Conservation (phyloP, 2,329 filamentous ascomycete genomes). For the Xylaria hypoxylon region DNA sequence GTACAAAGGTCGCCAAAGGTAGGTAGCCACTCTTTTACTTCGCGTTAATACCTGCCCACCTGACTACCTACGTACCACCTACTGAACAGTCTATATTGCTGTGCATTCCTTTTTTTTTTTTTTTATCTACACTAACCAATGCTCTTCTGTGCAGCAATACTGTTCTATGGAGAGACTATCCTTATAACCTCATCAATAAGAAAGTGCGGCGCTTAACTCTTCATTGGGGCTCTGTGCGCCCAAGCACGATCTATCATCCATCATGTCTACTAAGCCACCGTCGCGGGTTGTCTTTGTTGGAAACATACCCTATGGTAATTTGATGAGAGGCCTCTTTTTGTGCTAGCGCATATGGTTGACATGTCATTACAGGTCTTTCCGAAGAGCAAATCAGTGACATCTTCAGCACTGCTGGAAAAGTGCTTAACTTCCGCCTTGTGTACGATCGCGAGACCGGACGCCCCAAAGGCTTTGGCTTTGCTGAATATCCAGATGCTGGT, state of each 20-base stretch:
- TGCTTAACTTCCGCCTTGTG: conserved; percentile 91
- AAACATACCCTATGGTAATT: conserved; percentile 81
- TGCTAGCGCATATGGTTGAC: conserved; percentile 12
- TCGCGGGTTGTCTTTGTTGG: conserved; percentile 86
- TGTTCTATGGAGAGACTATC: background rate
- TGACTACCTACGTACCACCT: background rate
- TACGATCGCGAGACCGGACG: conserved; percentile 95
- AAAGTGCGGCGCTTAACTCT: conserved; percentile 9
- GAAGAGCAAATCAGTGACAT: conserved; percentile 97
- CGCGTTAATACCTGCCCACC: too few species aligned
- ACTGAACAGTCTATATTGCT: background rate
- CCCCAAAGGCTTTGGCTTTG: conserved; percentile 96
- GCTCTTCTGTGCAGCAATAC: background rate
- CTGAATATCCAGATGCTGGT: conserved; percentile 94
- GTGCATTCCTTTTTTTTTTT: background rate
- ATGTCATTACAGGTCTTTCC: conserved; percentile 77
- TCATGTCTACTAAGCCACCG: conserved; percentile 79
- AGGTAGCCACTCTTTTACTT: too few species aligned
- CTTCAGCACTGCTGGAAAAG: conserved; percentile 88
- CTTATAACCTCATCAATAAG: background rate
- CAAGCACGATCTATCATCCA: conserved; percentile 47
- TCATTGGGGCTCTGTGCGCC: conserved; percentile 15
- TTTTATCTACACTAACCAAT: background rate
- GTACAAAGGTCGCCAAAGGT: background rate
- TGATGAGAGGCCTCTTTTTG: background rate